Evolutionary conservation across 176 grass and related monocot genomes (phyloP).

Genomic region (Avena eriantha): DNA sequence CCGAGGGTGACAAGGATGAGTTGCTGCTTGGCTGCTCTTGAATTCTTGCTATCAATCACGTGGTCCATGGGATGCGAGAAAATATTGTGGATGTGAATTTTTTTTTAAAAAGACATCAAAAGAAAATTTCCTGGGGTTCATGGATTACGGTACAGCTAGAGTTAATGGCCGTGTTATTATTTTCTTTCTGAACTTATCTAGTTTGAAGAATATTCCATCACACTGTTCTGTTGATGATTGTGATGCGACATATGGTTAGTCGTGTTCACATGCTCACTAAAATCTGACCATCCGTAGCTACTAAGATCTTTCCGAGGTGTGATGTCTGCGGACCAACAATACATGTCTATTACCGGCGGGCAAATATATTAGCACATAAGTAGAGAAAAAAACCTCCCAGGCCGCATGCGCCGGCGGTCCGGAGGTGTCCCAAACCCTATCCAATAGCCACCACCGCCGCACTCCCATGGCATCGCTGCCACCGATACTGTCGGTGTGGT

Average conservation of each 20-base stretch:
- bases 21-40: neutral
- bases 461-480: too few species aligned
- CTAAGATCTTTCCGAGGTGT: too few species aligned
- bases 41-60: slow-evolving; percentile 25
- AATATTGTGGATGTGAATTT: neutral
- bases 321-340: too few species aligned
- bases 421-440: too few species aligned
- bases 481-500: too few species aligned
- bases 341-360: too few species aligned
- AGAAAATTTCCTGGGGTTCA: neutral
- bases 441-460: too few species aligned
- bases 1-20: neutral
- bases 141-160: neutral
- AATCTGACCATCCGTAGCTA: neutral
- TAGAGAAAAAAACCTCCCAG: too few species aligned
- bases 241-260: neutral
- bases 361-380: too few species aligned
- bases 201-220: neutral
- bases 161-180: neutral
- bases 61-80: neutral
- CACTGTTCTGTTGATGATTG: neutral
- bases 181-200: neutral
- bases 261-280: neutral
- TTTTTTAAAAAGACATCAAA: neutral
- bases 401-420: too few species aligned